A percentile compares a stretch with the other conserved stretches of the same genome.
Evolutionary conservation across 768 basidiomycete genomes (phyloP).

Genomic region (Mycena olivaceomarginata): DNA sequence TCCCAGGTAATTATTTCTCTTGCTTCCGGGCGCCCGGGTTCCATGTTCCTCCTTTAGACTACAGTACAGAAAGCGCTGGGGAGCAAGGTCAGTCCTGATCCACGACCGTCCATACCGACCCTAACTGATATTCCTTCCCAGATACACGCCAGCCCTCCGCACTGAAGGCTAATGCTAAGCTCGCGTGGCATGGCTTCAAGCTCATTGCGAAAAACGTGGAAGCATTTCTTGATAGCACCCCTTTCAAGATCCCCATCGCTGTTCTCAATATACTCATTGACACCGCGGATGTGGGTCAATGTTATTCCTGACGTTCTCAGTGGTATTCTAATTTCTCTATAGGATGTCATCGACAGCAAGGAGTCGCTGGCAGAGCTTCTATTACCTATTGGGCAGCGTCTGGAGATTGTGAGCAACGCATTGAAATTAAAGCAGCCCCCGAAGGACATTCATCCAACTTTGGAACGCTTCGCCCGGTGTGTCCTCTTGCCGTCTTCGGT

Average conservation of each 20-base stretch:
- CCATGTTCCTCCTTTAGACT: no score
- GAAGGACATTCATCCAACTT: neutral
- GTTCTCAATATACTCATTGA: conserved; percentile 9
- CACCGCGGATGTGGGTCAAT: neutral
- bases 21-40: no score
- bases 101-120: no score
- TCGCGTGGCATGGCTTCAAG: conserved; percentile 17
- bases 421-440: neutral
- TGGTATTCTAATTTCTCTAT: neutral
- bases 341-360: conserved; percentile 29
- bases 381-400: conserved; percentile 1
- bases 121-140: no score
- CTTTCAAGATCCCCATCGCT: conserved; percentile 13
- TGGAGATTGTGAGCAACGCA: neutral
- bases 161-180: no score
- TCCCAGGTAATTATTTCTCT: no score
- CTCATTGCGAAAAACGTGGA: neutral
- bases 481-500: neutral
- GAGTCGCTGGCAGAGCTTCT: conserved; percentile 11
- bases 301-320: no score
- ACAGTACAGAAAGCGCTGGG: no score
- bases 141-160: no score
- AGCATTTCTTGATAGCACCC: conserved; percentile 5
- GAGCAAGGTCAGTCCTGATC: no score
- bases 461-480: neutral